These are phyloP conservation scores for Coniochaeta hoffmannii DNA, from an alignment of 2,329 filamentous ascomycete species.

Conservation along the genomic window DNA sequence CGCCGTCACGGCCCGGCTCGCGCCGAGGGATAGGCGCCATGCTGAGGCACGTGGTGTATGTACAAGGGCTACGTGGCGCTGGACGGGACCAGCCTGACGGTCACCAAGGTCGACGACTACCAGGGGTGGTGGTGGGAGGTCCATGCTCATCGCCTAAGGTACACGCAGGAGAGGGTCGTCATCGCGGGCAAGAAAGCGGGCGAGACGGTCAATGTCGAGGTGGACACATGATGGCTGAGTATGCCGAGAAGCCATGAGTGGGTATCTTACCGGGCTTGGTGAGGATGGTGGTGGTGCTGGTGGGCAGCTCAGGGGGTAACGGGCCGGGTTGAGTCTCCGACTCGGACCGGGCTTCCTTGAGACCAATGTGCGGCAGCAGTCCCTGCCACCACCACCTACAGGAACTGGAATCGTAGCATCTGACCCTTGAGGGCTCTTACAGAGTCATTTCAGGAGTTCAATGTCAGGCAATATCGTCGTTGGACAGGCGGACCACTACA, in stretches of 20 bases:
- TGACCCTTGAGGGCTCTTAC: too few species aligned
- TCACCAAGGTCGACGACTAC: slow-evolving; percentile 76
- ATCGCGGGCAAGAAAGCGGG: slow-evolving; percentile 71
- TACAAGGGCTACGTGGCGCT: slow-evolving; percentile 95
- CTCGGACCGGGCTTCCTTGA: too few species aligned
- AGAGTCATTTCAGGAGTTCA: too few species aligned
- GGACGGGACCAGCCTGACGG: slow-evolving; percentile 88
- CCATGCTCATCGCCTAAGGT: slow-evolving; percentile 95
- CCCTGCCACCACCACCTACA: too few species aligned
- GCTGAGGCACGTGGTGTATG: slow-evolving; percentile 79
- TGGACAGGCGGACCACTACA: too few species aligned
- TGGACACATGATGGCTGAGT: slow-evolving; percentile 82
- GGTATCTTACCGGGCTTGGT: slow-evolving; percentile 57
- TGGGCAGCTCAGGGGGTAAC: too few species aligned
- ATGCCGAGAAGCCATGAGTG: slow-evolving; percentile 80
- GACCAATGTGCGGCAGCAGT: too few species aligned
- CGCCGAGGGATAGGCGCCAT: slow-evolving; percentile 61
- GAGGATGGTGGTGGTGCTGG: slow-evolving; percentile 42
- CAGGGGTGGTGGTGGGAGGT: slow-evolving; percentile 88
- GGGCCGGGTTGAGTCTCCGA: too few species aligned
- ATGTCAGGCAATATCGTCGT: too few species aligned
- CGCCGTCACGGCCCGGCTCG: slow-evolving; percentile 78
- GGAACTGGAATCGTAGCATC: too few species aligned
- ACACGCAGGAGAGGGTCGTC: slow-evolving; percentile 89
- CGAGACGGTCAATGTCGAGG: slow-evolving; percentile 84